Evolutionary conservation across 345 rosid genomes (phyloP), one percentile per base, ranked within the genome.

Genomic region (Citrus australasica): DNA sequence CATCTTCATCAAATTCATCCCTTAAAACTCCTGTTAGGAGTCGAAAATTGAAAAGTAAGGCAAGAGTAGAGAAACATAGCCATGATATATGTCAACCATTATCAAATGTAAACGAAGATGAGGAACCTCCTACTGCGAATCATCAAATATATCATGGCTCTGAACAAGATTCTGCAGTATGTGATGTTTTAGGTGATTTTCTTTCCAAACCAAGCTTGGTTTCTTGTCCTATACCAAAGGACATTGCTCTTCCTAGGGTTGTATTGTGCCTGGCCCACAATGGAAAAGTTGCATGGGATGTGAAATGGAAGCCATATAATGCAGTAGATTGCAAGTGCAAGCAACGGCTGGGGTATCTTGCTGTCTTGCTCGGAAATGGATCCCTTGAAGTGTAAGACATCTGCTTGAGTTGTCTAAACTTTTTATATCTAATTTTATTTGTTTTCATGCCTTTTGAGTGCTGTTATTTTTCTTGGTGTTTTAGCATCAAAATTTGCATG

Each of bases 221-320:
- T 59, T 76, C 84, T 65, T 64, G 76, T 82, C 76, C 81, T 67
- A 63, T 90, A 68, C 83, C 88, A 7, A 83, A 78, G 81, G 89
- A 89, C 76, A 78, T 87, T 60, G 83, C 88, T 72, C 84, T 94
- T 67, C 98, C 98, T 75, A 90, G 92, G 82, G 82, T 89, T 78
- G 86, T 92, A 40, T 79, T 94, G 67, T 96, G 98, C 87, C 85
- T 96, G 33, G 94, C 97, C 76, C 98, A 94, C 82, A 87, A 89
- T 80, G 99, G 95, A 82, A 92, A 94, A 88, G 97, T 92, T 81
- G 95, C 84, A 30, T 94, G 97, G 97, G 98, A 96, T 79, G 90
- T 92, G 68, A 94, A 96, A 86, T 96, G 98, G 95, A 85, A 85
- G 78, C 98, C 98, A 59, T 77, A 56, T 73, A 73, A 76, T 83